Conservation (phyloP, 257 asterid genomes). For the Handroanthus guayacan region DNA sequence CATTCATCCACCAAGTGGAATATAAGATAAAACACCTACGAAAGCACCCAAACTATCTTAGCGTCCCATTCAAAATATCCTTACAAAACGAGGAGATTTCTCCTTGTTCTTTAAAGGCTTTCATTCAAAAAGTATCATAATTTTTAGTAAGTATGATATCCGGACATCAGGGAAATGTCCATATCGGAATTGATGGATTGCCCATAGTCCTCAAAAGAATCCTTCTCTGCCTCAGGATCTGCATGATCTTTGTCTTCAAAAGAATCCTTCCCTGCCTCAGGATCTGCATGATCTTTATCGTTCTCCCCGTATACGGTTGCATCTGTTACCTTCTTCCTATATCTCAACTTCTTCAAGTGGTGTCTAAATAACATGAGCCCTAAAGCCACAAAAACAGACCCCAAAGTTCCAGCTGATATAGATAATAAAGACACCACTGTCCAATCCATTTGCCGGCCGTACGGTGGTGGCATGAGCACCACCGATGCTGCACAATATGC, state of each 20-base stretch:
- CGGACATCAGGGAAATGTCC: neutral
- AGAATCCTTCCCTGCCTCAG: neutral
- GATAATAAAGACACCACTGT: neutral
- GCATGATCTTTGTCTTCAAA: neutral
- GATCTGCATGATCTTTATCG: neutral
- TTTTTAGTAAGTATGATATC: neutral
- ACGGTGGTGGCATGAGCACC: neutral
- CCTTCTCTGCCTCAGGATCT: neutral
- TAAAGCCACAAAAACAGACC: neutral
- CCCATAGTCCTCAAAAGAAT: neutral
- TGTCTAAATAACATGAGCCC: neutral
- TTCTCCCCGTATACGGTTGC: neutral
- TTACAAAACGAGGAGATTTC: neutral
- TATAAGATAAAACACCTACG: too few relatives aligned
- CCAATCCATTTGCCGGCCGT: conserved; percentile 6
- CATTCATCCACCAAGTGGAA: too few relatives aligned
- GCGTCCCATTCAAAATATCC: too few relatives aligned
- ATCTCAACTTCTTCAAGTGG: neutral
- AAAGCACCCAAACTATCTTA: too few relatives aligned
- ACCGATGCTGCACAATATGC: neutral
- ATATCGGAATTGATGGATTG: neutral
- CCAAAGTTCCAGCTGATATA: conserved; percentile 1
- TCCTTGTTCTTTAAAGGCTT: neutral
- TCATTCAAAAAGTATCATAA: neutral
- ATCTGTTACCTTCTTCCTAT: neutral